Evolutionary conservation across 2,329 filamentous ascomycete genomes (phyloP), one percentile per base, ranked within the genome.

Genomic region (Fusarium annulatum): DNA sequence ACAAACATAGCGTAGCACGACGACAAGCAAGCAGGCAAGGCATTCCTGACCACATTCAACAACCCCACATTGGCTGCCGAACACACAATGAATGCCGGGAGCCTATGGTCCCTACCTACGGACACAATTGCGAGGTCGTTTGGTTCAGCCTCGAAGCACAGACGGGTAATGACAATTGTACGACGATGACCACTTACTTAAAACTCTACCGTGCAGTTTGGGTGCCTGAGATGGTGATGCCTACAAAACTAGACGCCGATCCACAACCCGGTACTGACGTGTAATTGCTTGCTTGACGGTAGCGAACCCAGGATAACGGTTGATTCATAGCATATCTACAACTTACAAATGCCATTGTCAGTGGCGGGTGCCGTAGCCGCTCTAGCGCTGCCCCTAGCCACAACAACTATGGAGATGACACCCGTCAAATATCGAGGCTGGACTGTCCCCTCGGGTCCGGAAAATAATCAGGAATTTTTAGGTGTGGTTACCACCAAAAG

Each of bases 331-430:
- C 38, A 64, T 63, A 58, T 65, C 64, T 67, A 53, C 67, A 72
- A 58, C 67, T 65, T 72, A 70, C 68, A 72, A 68, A 70, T 77
- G 76, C 71, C 74, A 76, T 73, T 67, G 71, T 75, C 59, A 75
- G 69, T 77, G 76, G 75, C 74, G 76, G 76, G 68, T 78, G 71
- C 64, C 62, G 76, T 75, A 76, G 76, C 76, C 76, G 76, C 74
- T 64, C 68, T 78, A 78, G 76, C 74, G 74, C 73, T 73, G 55
- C 51, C 53, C 57, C 68, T 76, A 78, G 71, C 70, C 69, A 76
- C 67, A 77, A 60, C 53, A 65, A 77, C 59, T 61, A 65, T 64
- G 73, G 73, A 72, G 58, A 59, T 78, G 76, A 71, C 76, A 78
- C 67, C 73, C 72, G 74, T 77, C 75, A 78, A 72, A 74, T 56